A percentile compares a stretch with the other conserved stretches of the same genome.
phyloP scores from a whole-genome alignment of 1,139 yeast species.

The Debaryomyces sp. region DNA sequence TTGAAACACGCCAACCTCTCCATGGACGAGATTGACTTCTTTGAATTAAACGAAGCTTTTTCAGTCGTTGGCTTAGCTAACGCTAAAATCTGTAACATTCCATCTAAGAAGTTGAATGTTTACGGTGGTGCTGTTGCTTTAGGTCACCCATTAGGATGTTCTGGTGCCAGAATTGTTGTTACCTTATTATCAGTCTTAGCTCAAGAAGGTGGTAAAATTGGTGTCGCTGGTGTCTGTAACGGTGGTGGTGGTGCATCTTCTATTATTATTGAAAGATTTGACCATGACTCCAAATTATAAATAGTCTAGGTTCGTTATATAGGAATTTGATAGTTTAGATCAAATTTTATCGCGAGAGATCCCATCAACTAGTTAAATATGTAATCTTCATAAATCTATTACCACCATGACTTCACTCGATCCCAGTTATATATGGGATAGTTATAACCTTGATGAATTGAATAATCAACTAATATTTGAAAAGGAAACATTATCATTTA shows the following conservation, averaged over 20 bases:
- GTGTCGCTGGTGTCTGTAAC: constrained; percentile 91
- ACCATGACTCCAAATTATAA: constrained; percentile 30
- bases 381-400: background rate
- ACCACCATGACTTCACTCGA: background rate
- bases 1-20: constrained; percentile 73
- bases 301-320: constrained; percentile 1
- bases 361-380: background rate
- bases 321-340: background rate
- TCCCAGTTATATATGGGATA: constrained; percentile 11
- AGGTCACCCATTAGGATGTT: constrained; percentile 93
- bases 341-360: background rate
- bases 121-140: constrained; percentile 97
- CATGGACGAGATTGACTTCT: constrained; percentile 61
- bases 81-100: constrained; percentile 65
- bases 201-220: constrained; percentile 81
- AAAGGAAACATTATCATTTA: constrained; percentile 7
- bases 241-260: constrained; percentile 97
- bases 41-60: constrained; percentile 93
- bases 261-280: constrained; percentile 24
- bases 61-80: constrained; percentile 90
- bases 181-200: constrained; percentile 71
- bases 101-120: constrained; percentile 71
- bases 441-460: constrained; percentile 6
- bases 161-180: constrained; percentile 89
- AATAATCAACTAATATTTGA: constrained; percentile 7